Base-by-base conservation (phyloP, 2,329 filamentous ascomycete species). In the Cladosporium cucumerinum region DNA sequence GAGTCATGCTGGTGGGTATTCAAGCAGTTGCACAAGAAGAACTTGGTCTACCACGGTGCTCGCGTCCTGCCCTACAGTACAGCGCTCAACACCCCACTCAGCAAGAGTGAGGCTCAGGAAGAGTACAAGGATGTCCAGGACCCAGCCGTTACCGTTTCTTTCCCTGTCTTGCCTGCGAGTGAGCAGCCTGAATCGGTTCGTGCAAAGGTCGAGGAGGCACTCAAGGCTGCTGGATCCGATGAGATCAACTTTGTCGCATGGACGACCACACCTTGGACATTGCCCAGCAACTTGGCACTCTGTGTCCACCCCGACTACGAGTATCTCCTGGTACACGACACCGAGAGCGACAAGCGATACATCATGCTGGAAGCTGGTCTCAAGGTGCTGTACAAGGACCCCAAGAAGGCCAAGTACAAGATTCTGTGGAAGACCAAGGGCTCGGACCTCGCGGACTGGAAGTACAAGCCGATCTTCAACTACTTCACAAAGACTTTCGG, bases 1-100 rank as follows among this genome's bases (percentile, higher is more conserved):
- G 94, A 97, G 81, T 90, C 90, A 0, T 87, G 91, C 69, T 98
- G 94, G 94, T 97, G 94, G 93, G 90, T 95, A 21, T 97, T 97
- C 83, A 96, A 95, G 82, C 87, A 94, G 76, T 84, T 97, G 26
- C 96, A 92, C 76, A 91, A 96, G 72, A 96, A 97, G 80, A 91
- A 88, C 64, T 84, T 90, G 67, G 92, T 97, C 63, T 98, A 97
- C 77, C 90, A 92, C 71, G 93, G 92, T 51, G 91, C 95, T 78
- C 88, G 89, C 74, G 92, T 98, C 68, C 95, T 98, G 91, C 94
- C 94, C 14, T 98, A 95, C 78, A 97, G 92, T 32, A 97, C 93
- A 1, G 92, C 89, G 18, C 85, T 97, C 73, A 93, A 90, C 64
- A 97, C 93, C 2, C 90, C 93, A 5, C 83, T 97, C 71, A 96